Evolutionary conservation across 2,329 filamentous ascomycete genomes (phyloP), one percentile per base, ranked within the genome.

Genomic region (Ophiostoma ulmi): DNA sequence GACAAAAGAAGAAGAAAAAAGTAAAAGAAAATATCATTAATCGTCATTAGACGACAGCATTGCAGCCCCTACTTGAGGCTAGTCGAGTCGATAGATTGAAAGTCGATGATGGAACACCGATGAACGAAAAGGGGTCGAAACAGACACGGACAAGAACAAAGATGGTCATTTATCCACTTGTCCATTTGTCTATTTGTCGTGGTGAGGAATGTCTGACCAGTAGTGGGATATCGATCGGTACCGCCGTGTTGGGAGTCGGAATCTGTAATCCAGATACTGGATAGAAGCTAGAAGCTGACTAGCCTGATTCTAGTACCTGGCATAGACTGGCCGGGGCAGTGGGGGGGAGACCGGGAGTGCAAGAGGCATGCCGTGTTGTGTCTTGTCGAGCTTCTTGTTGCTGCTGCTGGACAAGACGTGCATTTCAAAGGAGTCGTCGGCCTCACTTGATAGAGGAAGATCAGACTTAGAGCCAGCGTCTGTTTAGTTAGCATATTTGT

Each of bases 271-370:
- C 10, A 55, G n/a, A 14, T 48, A 31, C 44, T 20, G 7, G 44
- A 44, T 5, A 48, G 3, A 48, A 48, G 44, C 44, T 20, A 48
- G 8, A 39, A 39, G 38, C 38, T 39, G 5, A 5, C 55, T 65
- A 58, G 52, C 14, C 13, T 6, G 44, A 31, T 3, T 10, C 52
- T 58, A 58, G 52, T 58, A 26, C 22, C 52, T 26, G 22, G 52
- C 22, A 58, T 58, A 58, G 52, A 58, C 52, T 58, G 52, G 52
- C 52, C 52, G 52, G 52, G 52, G 52, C 17, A 58, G 52, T 58
- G 52, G 52, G 52, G 26, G 52, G 31, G 52, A 58, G 22, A 58
- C 22, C 52, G 52, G 52, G 52, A 58, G 52, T 26, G 52, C 52
- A 58, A 58, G 52, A 26, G 52, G 52, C 52, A 26, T 58, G 52